Evolutionary conservation across 1,139 yeast genomes (phyloP), one percentile per base, ranked within the genome.

Genomic region (Meyerozyma guilliermondii): DNA sequence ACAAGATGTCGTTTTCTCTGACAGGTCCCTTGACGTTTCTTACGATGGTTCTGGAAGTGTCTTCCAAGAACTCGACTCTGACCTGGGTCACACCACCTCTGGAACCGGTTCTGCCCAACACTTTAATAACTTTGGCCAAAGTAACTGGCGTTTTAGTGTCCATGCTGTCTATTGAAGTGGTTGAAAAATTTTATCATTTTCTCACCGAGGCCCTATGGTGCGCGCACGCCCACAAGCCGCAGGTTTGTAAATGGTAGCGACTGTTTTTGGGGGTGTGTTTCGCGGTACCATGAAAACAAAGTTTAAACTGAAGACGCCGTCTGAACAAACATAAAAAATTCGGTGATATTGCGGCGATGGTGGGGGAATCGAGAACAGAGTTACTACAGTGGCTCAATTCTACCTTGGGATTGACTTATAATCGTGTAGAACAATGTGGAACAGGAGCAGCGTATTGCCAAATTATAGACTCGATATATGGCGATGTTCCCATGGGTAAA

Each of bases 391-490:
- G 98, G 98, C 74, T 92, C 51, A 91, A 91, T 58, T 70, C 76
- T 40, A 76, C 87, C 5, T 71, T 88, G 37, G 76, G 76, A 41
- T 63, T 89, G 35, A 73, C 81, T 49, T 78, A 86, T 53, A 73
- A 81, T 41, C 88, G 86, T 56, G 85, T 92, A 2, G 98, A 94
- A 58, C 92, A 89, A 62, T 85, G 96, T 59, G 99, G 99, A 16
- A 81, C 85, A 3, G 99, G 99, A 3, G 96, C 96, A 0, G 94
- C 88, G 3, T 91, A 87, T 60, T 89, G 98, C 63, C 97, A 91
- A 63, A 75, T 92, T 40, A 76, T 91, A 71, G 97, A 92, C 62
- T 80, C 91, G 20, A 80, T 92, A 26, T 86, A 75, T 54, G 82
- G 85, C 20, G 96, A 87, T 50, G 74, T 91, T 13, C 92, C 96